Base-by-base conservation (phyloP, 768 basidiomycete species). In the Gymnopilus dilepis region DNA sequence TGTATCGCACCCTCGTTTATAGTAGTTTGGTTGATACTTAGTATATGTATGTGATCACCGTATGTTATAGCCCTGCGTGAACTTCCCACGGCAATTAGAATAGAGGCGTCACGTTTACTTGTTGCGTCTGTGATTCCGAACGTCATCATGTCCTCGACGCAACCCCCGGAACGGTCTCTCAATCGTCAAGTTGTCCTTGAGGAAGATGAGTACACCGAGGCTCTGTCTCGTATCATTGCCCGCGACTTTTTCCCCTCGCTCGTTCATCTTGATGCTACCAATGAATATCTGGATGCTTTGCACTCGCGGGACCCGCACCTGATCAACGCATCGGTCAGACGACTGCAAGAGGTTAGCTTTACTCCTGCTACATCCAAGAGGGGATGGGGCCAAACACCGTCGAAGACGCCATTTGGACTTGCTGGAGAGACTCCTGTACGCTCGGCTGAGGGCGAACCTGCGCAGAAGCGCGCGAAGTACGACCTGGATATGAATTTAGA, bases 171-270 rank as follows among this genome's bases (percentile, higher is more conserved):
- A 64, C 84, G 82, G 24, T 94, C 92, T 17, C 79, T 94, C 59
- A 90, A 90, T 70, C 77, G 81, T 13, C 92, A 94, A 69, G 69
- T 81, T 12, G 81, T 94, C 13, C 84, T 93, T 13, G 91, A 94
- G 51, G 97, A 99, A 80, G 97, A 99, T 64, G 94, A 95, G 72
- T 99, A 99, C 74, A 95, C 94, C 1, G 87, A 86, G 47, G 92
- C 91, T 1, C 82, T 99, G 21, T 94, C 93, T 11, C 84, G 88
- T 48, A 98, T 99, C 69, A 99, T 99, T 69, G 91, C 93, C 38
- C 89, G 97, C 51, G 97, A 99, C 77, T 99, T 99, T 83, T 99
- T 99, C 70, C 97, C 97, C 0, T 94, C 94, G 12, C 85, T 99
- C 9, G 86, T 90, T 17, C 92, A 94, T 67, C 83, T 97, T 26